phyloP scores from a whole-genome alignment of 176 grass and related monocot species.

The Raddia guianensis region DNA sequence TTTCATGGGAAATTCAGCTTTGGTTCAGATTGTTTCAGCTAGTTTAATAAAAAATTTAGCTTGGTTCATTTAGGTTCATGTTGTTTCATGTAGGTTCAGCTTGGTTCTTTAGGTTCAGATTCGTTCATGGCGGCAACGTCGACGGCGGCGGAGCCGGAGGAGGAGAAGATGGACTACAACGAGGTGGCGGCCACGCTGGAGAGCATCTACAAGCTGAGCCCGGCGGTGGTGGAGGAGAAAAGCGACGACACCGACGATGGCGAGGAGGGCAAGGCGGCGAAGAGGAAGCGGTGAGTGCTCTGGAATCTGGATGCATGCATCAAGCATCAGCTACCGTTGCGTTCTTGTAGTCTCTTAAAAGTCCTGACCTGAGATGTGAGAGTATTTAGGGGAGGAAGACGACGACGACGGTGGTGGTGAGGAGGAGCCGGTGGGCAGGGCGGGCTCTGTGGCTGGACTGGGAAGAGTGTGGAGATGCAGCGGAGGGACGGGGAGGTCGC shows the following conservation, averaged over 20 bases:
- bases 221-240: slow-evolving; percentile 50
- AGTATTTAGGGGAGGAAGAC: not conserved
- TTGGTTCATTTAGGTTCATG: too few species aligned
- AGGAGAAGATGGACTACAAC: slow-evolving; percentile 55
- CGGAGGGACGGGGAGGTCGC: slow-evolving; percentile 30
- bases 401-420: slow-evolving; percentile 29
- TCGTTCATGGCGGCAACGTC: not conserved
- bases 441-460: slow-evolving; percentile 58
- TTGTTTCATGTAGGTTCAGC: too few species aligned
- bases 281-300: slow-evolving; percentile 19
- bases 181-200: slow-evolving; percentile 84
- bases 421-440: slow-evolving; percentile 43
- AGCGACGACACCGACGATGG: not conserved
- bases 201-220: slow-evolving; percentile 93
- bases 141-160: not conserved
- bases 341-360: not conserved
- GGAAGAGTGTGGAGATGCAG: slow-evolving; percentile 61
- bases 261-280: not conserved
- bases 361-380: not conserved
- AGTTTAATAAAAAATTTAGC: too few species aligned
- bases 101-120: too few species aligned
- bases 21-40: too few species aligned
- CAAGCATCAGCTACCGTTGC: too few species aligned
- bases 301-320: too few species aligned
- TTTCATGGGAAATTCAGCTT: too few species aligned